Evolutionary conservation across 345 rosid genomes (phyloP).

Genomic region (Lepidium aucheri): DNA sequence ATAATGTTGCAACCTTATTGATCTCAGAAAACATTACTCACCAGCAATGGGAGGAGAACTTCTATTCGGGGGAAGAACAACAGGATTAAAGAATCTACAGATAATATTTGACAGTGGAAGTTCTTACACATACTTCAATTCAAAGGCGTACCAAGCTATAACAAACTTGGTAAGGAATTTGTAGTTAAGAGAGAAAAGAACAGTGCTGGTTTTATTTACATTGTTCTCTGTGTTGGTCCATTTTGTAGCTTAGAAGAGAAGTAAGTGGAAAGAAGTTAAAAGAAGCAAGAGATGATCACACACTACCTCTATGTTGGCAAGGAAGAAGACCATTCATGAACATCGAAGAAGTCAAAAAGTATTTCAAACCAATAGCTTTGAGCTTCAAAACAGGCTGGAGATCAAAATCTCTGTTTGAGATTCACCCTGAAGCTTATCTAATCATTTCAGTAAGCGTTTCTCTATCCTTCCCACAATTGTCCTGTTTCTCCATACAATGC

Average conservation of each 20-base stretch:
- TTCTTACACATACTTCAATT: conserved; percentile 78
- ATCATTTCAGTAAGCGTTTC: conserved; percentile 64
- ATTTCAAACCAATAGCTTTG: conserved; percentile 62
- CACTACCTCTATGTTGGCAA: conserved; percentile 88
- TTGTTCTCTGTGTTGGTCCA: neutral
- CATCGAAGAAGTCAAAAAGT: conserved; percentile 56
- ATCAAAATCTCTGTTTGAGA: conserved; percentile 42
- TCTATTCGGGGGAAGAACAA: conserved; percentile 47
- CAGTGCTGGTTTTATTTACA: neutral
- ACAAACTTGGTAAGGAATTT: conserved; percentile 41
- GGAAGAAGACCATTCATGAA: conserved; percentile 69
- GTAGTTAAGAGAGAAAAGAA: neutral
- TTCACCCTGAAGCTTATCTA: conserved; percentile 69
- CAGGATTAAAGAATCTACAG: conserved; percentile 48
- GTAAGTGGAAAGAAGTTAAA: conserved; percentile 43
- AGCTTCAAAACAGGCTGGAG: conserved; percentile 49
- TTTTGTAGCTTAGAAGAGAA: conserved; percentile 46
- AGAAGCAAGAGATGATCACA: conserved; percentile 55
- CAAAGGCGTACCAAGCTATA: conserved; percentile 49
- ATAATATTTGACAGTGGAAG: conserved; percentile 78
- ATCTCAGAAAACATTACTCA: conserved; percentile 66
- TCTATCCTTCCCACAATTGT: neutral
- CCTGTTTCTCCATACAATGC: neutral
- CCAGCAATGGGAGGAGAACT: conserved; percentile 77
- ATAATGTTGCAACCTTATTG: neutral